Evolutionary conservation across 495 filamentous ascomycete species (phyloP).

Genomic region (Penicillium pulvis): DNA sequence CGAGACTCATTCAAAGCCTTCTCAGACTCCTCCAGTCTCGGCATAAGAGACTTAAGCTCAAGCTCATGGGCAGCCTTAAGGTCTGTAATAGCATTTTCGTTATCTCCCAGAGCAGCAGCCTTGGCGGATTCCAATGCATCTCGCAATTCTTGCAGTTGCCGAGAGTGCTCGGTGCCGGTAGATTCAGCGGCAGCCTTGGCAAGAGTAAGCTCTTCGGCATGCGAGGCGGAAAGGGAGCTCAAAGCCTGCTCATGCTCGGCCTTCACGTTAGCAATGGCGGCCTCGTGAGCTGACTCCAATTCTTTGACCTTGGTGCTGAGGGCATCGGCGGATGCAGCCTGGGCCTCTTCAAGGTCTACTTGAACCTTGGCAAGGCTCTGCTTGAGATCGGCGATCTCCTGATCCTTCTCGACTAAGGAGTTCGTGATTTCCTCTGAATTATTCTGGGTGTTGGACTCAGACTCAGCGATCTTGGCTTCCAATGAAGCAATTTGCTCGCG

Average conservation of each 20-base stretch:
- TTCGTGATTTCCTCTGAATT: conserved; percentile 29
- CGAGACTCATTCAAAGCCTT: conserved; percentile 36
- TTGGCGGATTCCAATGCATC: conserved; percentile 43
- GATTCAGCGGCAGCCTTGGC: conserved; percentile 40
- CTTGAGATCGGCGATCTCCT: conserved; percentile 41
- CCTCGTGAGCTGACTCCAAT: conserved; percentile 42
- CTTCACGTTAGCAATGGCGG: conserved; percentile 36
- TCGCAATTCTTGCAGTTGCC: conserved; percentile 44
- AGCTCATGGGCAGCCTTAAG: conserved; percentile 41
- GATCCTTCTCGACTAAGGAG: conserved; percentile 40
- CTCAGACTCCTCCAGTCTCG: conserved; percentile 38
- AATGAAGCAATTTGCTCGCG: conserved; percentile 42
- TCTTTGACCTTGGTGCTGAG: conserved; percentile 41
- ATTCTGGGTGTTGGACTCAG: conserved; percentile 35
- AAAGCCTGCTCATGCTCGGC: conserved; percentile 40
- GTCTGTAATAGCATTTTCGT: conserved; percentile 35
- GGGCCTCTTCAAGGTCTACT: conserved; percentile 38
- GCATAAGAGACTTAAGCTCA: conserved; percentile 36
- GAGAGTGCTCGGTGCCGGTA: conserved; percentile 32
- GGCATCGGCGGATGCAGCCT: conserved; percentile 32
- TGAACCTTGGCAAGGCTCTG: conserved; percentile 38
- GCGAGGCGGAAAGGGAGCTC: conserved; percentile 31
- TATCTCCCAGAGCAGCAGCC: conserved; percentile 33
- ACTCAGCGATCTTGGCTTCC: conserved; percentile 40
- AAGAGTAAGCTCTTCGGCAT: conserved; percentile 39